Evolutionary conservation across 2,329 filamentous ascomycete genomes (phyloP).

Genomic region (Taxawa tesnikishii): DNA sequence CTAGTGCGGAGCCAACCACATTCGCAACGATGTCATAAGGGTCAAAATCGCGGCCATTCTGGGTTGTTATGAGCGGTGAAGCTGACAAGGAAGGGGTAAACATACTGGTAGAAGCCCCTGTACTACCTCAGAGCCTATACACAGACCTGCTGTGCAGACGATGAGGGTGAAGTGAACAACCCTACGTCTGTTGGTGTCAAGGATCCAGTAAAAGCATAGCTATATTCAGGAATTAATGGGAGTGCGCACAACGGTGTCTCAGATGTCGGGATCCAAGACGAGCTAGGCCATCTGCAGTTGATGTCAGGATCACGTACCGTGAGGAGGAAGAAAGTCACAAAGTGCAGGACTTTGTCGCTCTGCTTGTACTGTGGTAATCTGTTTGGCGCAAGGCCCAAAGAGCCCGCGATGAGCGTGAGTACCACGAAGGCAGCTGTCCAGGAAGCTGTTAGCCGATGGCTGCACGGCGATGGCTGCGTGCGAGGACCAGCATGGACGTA

Average conservation of each 20-base stretch:
- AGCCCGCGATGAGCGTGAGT: slow-evolving; percentile 59
- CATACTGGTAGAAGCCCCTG: slow-evolving; percentile 55
- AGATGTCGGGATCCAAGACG: too few relatives aligned
- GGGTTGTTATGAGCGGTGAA: slow-evolving; percentile 1
- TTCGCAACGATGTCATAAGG: slow-evolving; percentile 82
- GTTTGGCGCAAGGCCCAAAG: slow-evolving; percentile 60
- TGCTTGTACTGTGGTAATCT: slow-evolving; percentile 50
- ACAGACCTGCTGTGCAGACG: slow-evolving; percentile 61
- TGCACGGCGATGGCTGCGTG: background rate
- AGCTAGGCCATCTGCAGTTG: too few relatives aligned
- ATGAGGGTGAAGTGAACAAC: slow-evolving; percentile 72
- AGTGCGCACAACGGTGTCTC: too few relatives aligned
- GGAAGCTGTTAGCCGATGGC: slow-evolving; percentile 7
- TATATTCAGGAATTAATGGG: too few relatives aligned
- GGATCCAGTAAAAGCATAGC: slow-evolving; percentile 82
- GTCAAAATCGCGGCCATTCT: slow-evolving; percentile 50
- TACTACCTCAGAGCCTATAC: slow-evolving; percentile 63
- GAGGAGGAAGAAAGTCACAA: slow-evolving; percentile 78
- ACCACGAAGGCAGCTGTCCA: slow-evolving; percentile 34
- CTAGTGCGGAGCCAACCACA: slow-evolving; percentile 61
- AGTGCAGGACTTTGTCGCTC: slow-evolving; percentile 76
- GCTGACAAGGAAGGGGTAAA: slow-evolving; percentile 28
- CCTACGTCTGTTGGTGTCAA: slow-evolving; percentile 80
- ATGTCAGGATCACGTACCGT: slow-evolving; percentile 40
- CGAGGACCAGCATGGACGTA: slow-evolving; percentile 36